Evolutionary conservation across 208 protist species (phyloP).

Genomic region (Herpetomonas tarakana): DNA sequence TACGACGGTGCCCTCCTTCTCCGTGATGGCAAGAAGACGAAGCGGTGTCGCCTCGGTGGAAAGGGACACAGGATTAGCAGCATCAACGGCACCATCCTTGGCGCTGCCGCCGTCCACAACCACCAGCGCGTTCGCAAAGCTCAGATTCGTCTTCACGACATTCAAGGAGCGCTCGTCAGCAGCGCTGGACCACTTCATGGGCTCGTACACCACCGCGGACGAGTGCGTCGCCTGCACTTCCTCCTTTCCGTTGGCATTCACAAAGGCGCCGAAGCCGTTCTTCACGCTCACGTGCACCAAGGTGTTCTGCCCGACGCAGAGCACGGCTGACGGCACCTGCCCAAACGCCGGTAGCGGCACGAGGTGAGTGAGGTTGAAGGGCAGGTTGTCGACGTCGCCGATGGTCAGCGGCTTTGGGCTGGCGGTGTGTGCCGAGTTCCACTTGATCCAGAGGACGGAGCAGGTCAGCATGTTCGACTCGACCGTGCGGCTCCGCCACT

Average conservation of each 20-base stretch:
- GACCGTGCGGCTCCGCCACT: constrained; percentile 75
- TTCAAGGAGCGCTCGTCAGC: constrained; percentile 40
- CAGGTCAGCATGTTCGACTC: constrained; percentile 79
- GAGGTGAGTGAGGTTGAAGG: constrained; percentile 82
- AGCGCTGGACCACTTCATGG: constrained; percentile 44
- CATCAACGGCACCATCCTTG: too few species aligned
- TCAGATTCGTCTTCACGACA: constrained; percentile 65
- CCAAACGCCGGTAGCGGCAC: constrained; percentile 56
- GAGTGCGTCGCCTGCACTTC: constrained; percentile 52
- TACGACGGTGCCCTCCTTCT: constrained; percentile 74
- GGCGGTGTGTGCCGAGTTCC: constrained; percentile 34
- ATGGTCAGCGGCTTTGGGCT: constrained; percentile 58
- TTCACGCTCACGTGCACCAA: constrained; percentile 82
- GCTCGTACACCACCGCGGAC: constrained; percentile 35
- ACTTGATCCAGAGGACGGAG: constrained; percentile 71
- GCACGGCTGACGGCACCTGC: constrained; percentile 61
- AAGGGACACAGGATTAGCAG: too few species aligned
- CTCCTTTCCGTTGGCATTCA: constrained; percentile 74
- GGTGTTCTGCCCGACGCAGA: constrained; percentile 71
- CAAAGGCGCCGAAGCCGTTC: constrained; percentile 65
- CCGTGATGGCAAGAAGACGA: constrained; percentile 55
- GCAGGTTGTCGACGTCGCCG: constrained; percentile 76
- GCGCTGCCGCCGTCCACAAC: constrained; percentile 4
- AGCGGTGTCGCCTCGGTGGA: constrained; percentile 6
- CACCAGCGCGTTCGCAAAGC: constrained; percentile 50